A percentile compares a stretch with the other conserved stretches of the same genome.
These are phyloP conservation scores for Phoenix dactylifera DNA, from an alignment of 176 grass and related monocot genomes.

Conservation along the genomic window DNA sequence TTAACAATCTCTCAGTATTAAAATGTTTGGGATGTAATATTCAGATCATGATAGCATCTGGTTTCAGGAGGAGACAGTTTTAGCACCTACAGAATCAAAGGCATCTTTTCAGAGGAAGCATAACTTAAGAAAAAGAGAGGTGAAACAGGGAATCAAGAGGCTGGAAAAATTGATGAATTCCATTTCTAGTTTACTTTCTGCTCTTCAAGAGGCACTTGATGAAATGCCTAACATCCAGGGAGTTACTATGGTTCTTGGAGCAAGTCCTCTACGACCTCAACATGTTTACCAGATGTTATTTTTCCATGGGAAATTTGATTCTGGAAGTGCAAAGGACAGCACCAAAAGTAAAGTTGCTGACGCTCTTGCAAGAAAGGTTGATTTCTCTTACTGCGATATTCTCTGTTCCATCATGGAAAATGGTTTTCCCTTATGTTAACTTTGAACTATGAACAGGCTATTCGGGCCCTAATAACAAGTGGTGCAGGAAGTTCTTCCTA, in stretches of 20 bases:
- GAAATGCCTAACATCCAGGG: conserved; percentile 57
- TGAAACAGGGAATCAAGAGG: conserved; percentile 70
- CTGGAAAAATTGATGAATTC: conserved; percentile 77
- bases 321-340: conserved; percentile 36
- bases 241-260: conserved; percentile 62
- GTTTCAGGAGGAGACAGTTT: conserved; percentile 41
- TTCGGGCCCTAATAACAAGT: conserved; percentile 68
- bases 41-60: conserved; percentile 3
- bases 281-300: conserved; percentile 65
- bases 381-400: conserved; percentile 8
- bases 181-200: conserved; percentile 51
- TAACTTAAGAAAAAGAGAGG: conserved; percentile 56
- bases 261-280: conserved; percentile 55
- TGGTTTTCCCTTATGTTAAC: conserved; percentile 3
- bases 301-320: conserved; percentile 49
- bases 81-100: conserved; percentile 35
- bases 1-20: neutral
- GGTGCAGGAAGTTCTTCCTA: conserved; percentile 79
- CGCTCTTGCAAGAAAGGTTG: conserved; percentile 76
- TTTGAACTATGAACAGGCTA: conserved; percentile 47
- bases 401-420: neutral
- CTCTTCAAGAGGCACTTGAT: conserved; percentile 70
- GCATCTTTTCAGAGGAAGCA: conserved; percentile 57
- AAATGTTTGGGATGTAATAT: conserved; percentile 2
- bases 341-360: conserved; percentile 62